A percentile compares a stretch with the other conserved stretches of the same genome.
phyloP scores from a whole-genome alignment of 129 eudicot species.

The Sambucus nigra region DNA sequence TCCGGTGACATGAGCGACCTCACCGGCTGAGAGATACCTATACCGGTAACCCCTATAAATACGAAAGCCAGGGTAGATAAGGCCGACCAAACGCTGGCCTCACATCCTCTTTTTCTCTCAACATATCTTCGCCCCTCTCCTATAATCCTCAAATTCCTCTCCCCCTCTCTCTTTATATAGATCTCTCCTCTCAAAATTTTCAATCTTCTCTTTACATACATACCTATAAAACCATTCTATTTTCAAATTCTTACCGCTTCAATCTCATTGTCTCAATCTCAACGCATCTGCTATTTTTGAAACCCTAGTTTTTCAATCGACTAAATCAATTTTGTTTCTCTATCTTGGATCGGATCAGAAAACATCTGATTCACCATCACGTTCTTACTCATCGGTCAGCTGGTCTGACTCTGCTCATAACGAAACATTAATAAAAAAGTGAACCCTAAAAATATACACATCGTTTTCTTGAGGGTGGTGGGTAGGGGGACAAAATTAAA shows the following conservation, averaged over 20 bases:
- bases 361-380: neutral
- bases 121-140: neutral
- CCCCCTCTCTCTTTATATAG: neutral
- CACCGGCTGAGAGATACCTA: slow-evolving; percentile 2
- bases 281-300: neutral
- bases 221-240: neutral
- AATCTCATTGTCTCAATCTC: neutral
- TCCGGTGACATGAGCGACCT: neutral
- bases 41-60: slow-evolving; percentile 14
- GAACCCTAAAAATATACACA: neutral
- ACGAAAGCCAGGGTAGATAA: neutral
- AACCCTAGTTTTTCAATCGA: neutral
- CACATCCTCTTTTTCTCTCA: neutral
- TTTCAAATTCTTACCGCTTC: neutral
- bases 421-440: neutral
- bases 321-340: neutral
- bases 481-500: slow-evolving; percentile 9
- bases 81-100: slow-evolving; percentile 3
- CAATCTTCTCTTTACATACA: slow-evolving; percentile 1
- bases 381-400: neutral
- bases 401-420: neutral
- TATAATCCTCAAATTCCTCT: neutral
- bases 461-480: neutral
- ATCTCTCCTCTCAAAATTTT: neutral
- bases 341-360: neutral